Base-by-base conservation (phyloP, 148 eudicot species). In the Selenicereus undatus region DNA sequence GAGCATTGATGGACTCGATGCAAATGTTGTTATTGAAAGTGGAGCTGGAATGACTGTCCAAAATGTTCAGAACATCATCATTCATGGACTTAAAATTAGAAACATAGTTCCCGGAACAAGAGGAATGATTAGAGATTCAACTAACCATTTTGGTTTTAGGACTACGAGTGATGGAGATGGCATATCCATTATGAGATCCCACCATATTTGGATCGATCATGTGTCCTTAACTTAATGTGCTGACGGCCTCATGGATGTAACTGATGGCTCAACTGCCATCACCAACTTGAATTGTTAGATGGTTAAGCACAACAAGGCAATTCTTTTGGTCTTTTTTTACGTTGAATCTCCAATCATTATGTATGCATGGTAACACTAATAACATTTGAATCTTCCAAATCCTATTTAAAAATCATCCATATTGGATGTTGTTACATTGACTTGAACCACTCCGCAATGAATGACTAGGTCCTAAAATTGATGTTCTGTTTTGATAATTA, bases 271-370 rank as follows among this genome's bases (percentile, higher is more conserved):
- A 17, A 92, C 95, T 21, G 95, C 91, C 30, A 85, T 92, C 58
- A 92, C 95, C 76, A 89, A 90, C 79, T 92, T 93, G 64, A 92
- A 92, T 81, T 82, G 88, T 73, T 89, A 90, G 72, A 88, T 92
- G 87, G 86, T 88, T 42, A 71, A 88, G 66, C 95, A 91, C 80
- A 84, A 92, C 71, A 90, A 89, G 87, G 94, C 89, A 48, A 48
- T 48, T 48, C 12, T 48, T 48, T 48, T 12, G 12, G 5, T 42
- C 10, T 14, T 48, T 48, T 48, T 48, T 48, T 8, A 48, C 52
- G 0, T 48, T 48, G 52, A 12, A 48, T 48, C 5, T 10, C 14
- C 52, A 48, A 48, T 11, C 43, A 39, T 39, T 39, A 39, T 39
- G 5, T 7, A 39, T 39, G 43, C 43, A 39, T 39, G 43, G 43